A percentile compares a stretch with the other conserved stretches of the same genome.
Conservation (phyloP, 192 early-diverging fungal genomes). For the Backusella macrospora region DNA sequence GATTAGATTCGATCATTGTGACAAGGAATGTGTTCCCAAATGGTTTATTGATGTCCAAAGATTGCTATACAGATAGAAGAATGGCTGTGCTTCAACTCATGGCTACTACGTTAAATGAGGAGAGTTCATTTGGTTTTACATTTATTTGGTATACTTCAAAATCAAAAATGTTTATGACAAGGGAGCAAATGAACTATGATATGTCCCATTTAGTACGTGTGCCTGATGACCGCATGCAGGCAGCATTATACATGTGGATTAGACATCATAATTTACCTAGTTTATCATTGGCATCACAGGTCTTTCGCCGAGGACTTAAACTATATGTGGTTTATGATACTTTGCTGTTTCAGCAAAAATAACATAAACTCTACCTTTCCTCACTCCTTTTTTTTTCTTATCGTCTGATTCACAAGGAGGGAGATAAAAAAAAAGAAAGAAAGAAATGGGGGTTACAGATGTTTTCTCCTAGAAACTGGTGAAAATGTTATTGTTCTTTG, state of each 20-base stretch:
- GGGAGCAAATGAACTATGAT: not conserved
- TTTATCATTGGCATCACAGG: constrained; percentile 1
- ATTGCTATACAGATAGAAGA: constrained; percentile 6
- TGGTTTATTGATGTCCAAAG: not conserved
- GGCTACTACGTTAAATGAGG: not conserved
- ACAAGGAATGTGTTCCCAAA: constrained; percentile 1
- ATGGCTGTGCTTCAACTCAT: constrained; percentile 12
- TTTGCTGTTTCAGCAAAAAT: not conserved
- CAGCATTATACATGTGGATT: not conserved
- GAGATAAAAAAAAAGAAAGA: not conserved
- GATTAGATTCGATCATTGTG: constrained; percentile 2
- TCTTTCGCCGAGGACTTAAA: not conserved
- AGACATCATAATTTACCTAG: not conserved
- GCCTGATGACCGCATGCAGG: constrained; percentile 1
- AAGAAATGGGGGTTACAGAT: not conserved
- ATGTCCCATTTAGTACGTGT: not conserved
- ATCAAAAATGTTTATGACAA: not conserved
- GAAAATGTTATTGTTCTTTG: not conserved
- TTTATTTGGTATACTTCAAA: constrained; percentile 1
- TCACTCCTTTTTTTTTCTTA: constrained; percentile 1
- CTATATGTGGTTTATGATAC: constrained; percentile 1
- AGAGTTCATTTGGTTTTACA: not conserved
- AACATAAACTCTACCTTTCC: not conserved
- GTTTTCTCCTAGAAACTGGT: not conserved
- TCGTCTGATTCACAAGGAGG: not conserved